Base-by-base conservation (phyloP, 192 early-diverging fungal genomes). In the Umbelopsis sp. region DNA sequence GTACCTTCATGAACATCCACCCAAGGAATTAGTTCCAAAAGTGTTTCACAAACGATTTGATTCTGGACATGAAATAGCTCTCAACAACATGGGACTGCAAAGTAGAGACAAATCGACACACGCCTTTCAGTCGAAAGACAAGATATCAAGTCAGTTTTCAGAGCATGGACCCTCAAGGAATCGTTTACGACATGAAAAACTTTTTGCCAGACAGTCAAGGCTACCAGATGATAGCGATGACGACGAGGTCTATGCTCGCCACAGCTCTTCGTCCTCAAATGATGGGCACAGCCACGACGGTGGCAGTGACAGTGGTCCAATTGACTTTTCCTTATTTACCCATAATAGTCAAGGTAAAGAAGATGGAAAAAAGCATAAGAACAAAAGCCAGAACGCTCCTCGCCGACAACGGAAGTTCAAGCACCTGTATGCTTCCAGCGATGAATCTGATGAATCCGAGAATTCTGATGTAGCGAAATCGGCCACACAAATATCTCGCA, bases 51-150 rank as follows among this genome's bases (percentile, higher is more conserved):
- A 62, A 62, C 56, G 56, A 62, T 32, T 26, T 62, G 17, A 22
- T 34, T 34, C 56, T 62, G 56, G 56, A 62, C 56, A 62, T 62
- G 47, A 21, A 4, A 49, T 49, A 49, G 56, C 56, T 34, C 31
- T 62, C 5, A 62, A 12, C 26, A 62, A 62, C 17, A 62, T 62
- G 56, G 31, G 31, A 4, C 32, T 34, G 56, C 25, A 62, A 62
- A 62, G 14, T 14, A 62, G 29, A 14, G 56, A 36, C 29, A 34
- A 29, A 8, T 20, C 26, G 10, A 20, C 56, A 62, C 29, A 49
- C 2, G 5, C 47, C n/a, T 21, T 49, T 21, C 16, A 49, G 4
- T 5, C 4, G 47, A 49, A 49, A 49, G 47, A 21, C 14, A 49
- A 49, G 47, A 49, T 49, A 49, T 49, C 47, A 1, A 17, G 2